phyloP scores from a whole-genome alignment of 148 eudicot species.

The Camellia granthamiana region DNA sequence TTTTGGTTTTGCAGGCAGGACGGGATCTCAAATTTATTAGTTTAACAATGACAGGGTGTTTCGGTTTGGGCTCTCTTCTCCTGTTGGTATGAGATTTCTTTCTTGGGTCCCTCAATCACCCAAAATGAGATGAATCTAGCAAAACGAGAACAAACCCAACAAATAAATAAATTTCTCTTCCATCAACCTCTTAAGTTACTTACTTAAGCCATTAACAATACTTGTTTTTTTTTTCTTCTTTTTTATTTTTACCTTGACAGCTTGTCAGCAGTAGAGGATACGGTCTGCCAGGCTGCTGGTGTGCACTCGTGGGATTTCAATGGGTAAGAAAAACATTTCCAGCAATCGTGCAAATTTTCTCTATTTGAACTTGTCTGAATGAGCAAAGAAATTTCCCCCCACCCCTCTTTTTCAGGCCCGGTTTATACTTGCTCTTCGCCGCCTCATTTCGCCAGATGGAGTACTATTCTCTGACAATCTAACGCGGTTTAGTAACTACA shows the following conservation, averaged over 20 bases:
- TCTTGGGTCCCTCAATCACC: neutral
- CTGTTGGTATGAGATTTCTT: constrained; percentile 49
- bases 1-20: constrained; percentile 65
- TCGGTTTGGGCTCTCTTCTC: constrained; percentile 59
- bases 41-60: constrained; percentile 67
- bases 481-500: constrained; percentile 22
- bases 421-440: constrained; percentile 40
- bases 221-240: no score
- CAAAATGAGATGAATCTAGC: neutral
- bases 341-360: neutral
- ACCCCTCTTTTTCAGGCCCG: constrained; percentile 38
- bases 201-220: no score
- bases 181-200: no score
- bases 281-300: constrained; percentile 78
- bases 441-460: constrained; percentile 58
- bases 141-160: neutral
- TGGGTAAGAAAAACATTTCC: constrained; percentile 45
- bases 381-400: neutral
- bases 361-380: neutral
- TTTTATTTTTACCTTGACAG: constrained; percentile 28
- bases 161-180: no score
- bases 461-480: constrained; percentile 52
- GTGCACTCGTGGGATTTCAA: constrained; percentile 76
- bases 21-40: constrained; percentile 78
- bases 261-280: constrained; percentile 55